phyloP scores from a whole-genome alignment of 75 land plant genomes.

The Sequoiadendron giganteum region DNA sequence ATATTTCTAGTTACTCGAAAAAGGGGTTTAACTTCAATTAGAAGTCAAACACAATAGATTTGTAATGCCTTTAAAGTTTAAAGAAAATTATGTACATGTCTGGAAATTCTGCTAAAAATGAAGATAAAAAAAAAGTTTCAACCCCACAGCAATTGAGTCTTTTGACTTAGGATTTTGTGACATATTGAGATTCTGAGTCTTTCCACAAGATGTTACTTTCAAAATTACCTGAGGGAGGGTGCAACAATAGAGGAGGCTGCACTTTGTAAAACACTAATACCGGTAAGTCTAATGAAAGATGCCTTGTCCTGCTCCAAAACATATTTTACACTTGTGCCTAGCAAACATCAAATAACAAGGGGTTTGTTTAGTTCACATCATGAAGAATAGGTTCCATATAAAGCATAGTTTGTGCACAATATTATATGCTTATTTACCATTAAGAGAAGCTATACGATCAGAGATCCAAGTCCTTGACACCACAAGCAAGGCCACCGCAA shows the following conservation, averaged over 20 bases:
- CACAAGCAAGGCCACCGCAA: conserved; percentile 92
- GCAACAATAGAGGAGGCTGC: conserved; percentile 91
- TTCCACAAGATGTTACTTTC: neutral
- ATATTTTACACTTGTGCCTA: conserved; percentile 94
- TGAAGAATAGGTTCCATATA: neutral
- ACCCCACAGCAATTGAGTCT: neutral
- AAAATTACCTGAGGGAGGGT: conserved; percentile 83
- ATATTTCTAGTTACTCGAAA: neutral
- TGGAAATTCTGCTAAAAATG: conserved; percentile 1
- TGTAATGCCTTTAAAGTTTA: neutral
- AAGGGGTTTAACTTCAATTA: conserved; percentile 2
- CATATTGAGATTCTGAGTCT: neutral
- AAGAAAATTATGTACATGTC: neutral
- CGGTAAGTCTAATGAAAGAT: conserved; percentile 84
- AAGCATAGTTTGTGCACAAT: neutral
- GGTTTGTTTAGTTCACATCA: neutral
- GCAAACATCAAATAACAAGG: neutral
- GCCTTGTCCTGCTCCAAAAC: conserved; percentile 96
- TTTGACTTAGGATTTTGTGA: neutral
- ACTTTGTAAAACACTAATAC: conserved; percentile 95
- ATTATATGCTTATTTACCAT: conserved; percentile 64
- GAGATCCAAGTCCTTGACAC: conserved; percentile 92
- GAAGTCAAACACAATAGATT: neutral
- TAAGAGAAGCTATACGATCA: conserved; percentile 95
- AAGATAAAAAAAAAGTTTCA: neutral